Percentiles rank a stretch among this genome's conserved stretches.
Conservation (phyloP, 495 filamentous ascomycete genomes). For the Aspergillus avenaceus region DNA sequence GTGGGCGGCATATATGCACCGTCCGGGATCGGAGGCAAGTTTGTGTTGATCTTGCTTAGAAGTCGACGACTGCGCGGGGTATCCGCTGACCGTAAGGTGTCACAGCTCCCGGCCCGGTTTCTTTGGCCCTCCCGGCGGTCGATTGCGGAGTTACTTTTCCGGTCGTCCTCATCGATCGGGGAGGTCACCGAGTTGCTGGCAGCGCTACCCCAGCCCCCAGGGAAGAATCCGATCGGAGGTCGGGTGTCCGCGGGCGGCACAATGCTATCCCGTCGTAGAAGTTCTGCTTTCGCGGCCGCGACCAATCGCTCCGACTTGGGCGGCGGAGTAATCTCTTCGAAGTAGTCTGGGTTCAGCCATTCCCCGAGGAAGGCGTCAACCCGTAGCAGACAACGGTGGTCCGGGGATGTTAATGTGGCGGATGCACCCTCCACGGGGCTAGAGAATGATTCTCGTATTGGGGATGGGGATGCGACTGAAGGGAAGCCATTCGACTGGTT, state of each 20-base stretch:
- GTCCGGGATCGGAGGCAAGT: conserved; percentile 22
- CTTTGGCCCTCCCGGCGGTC: conserved; percentile 12
- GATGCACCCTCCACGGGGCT: not conserved
- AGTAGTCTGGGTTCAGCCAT: conserved; percentile 92
- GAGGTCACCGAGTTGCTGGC: not conserved
- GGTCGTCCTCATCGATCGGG: not conserved
- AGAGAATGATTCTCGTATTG: not conserved
- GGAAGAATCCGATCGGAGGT: conserved; percentile 47
- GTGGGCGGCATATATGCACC: conserved; percentile 66
- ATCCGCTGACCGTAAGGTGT: conserved; percentile 16
- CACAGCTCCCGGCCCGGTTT: conserved; percentile 30
- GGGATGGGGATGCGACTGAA: not conserved
- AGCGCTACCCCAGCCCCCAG: conserved; percentile 56
- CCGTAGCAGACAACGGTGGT: conserved; percentile 48
- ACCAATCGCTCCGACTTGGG: conserved; percentile 84
- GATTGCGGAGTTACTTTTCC: not conserved
- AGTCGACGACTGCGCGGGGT: conserved; percentile 12
- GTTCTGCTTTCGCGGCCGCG: conserved; percentile 76
- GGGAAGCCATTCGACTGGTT: conserved; percentile 6
- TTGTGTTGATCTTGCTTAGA: conserved; percentile 28
- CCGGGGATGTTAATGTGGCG: conserved; percentile 10
- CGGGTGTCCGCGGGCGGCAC: conserved; percentile 22
- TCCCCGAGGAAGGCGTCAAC: conserved; percentile 93
- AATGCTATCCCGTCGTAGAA: conserved; percentile 60
- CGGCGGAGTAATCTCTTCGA: conserved; percentile 84